Evolutionary conservation across 1,139 yeast genomes (phyloP).

Genomic region (Kodamaea sp.): DNA sequence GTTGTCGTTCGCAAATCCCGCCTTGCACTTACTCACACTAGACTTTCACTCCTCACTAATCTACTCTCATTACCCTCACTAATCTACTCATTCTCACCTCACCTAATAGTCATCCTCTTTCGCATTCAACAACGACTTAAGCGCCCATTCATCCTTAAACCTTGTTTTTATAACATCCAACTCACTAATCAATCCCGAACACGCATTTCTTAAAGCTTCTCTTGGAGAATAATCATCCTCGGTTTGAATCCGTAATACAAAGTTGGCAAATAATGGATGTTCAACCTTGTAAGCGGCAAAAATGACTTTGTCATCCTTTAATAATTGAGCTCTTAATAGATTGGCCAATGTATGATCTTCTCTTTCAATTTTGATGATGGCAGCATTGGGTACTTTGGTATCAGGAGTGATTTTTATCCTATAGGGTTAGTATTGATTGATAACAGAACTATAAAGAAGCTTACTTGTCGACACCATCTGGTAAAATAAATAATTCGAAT

Average conservation of each 20-base stretch:
- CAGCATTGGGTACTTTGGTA: slow-evolving; percentile 92
- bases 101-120: slow-evolving; percentile 42
- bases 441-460: slow-evolving; percentile 17
- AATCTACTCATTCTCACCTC: no score
- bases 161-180: slow-evolving; percentile 69
- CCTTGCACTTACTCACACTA: slow-evolving; percentile 1
- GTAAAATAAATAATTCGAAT: slow-evolving; percentile 90
- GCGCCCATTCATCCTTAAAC: slow-evolving; percentile 89
- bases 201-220: slow-evolving; percentile 86
- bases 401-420: slow-evolving; percentile 87
- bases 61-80: slow-evolving; percentile 1
- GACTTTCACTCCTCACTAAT: background rate
- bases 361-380: slow-evolving; percentile 86
- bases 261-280: slow-evolving; percentile 95
- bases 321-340: slow-evolving; percentile 77
- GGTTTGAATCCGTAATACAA: slow-evolving; percentile 89
- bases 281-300: slow-evolving; percentile 97
- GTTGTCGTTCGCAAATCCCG: no score
- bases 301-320: slow-evolving; percentile 79
- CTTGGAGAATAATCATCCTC: slow-evolving; percentile 92
- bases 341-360: slow-evolving; percentile 98
- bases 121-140: slow-evolving; percentile 66
- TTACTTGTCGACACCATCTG: slow-evolving; percentile 92
- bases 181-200: slow-evolving; percentile 77
- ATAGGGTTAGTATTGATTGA: slow-evolving; percentile 15